Evolutionary conservation across 2,329 filamentous ascomycete species (phyloP).

Genomic region (Penicillium crustosum): DNA sequence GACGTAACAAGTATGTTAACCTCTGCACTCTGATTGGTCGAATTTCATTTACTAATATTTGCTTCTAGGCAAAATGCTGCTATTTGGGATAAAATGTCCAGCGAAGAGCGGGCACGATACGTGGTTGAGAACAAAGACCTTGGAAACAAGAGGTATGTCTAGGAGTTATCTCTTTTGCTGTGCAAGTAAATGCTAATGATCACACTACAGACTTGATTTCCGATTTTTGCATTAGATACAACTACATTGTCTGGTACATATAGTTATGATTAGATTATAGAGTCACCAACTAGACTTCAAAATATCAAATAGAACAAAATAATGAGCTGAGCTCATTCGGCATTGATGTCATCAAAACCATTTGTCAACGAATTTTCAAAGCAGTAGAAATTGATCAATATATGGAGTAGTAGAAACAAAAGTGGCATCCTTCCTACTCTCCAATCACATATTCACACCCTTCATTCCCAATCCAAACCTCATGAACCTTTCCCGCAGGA

Average conservation of each 20-base stretch:
- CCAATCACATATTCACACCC: constrained; percentile 64
- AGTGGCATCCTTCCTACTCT: constrained; percentile 38
- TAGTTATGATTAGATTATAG: background rate
- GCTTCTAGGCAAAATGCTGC: constrained; percentile 31
- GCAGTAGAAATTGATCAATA: background rate
- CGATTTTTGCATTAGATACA: constrained; percentile 34
- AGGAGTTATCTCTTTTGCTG: background rate
- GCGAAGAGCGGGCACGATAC: constrained; percentile 40
- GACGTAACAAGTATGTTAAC: constrained; percentile 40
- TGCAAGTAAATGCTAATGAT: constrained; percentile 1
- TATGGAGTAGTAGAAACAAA: background rate
- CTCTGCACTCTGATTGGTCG: background rate
- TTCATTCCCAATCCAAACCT: constrained; percentile 60
- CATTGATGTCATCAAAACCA: background rate
- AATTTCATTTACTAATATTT: constrained; percentile 4
- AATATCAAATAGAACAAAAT: background rate
- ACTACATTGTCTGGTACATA: background rate
- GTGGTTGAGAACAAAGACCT: constrained; percentile 39
- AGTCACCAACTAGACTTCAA: background rate
- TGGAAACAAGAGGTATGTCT: constrained; percentile 46
- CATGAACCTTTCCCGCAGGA: constrained; percentile 55
- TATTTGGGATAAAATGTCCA: constrained; percentile 44
- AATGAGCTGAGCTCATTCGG: constrained; percentile 5
- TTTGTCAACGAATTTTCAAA: background rate
- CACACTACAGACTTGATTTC: constrained; percentile 37